A percentile compares a stretch with the other conserved stretches of the same genome.
These are phyloP conservation scores for Xylaria telfairii DNA, from an alignment of 495 filamentous ascomycete species.

Conservation along the genomic window DNA sequence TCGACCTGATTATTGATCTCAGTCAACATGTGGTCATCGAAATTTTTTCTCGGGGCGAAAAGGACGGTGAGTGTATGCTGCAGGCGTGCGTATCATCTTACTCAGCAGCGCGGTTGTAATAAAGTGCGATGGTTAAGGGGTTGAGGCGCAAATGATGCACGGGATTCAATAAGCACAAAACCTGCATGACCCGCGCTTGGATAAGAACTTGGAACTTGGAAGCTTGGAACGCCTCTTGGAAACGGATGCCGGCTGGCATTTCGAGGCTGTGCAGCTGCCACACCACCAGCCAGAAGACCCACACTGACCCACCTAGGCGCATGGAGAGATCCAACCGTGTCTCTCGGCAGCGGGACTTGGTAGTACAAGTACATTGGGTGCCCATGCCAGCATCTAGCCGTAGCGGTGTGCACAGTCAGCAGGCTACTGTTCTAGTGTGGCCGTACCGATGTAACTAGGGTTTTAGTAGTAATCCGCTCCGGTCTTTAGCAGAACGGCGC, in stretches of 20 bases:
- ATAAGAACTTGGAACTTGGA: no score
- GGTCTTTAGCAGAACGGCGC: background rate
- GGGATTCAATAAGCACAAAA: background rate
- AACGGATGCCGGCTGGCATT: conserved; percentile 20
- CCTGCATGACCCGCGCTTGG: background rate
- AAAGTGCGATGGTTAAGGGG: no score
- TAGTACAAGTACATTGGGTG: background rate
- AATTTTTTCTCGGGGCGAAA: background rate
- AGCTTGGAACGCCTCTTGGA: no score
- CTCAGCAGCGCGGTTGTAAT: conserved; percentile 5
- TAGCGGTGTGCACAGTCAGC: conserved; percentile 25
- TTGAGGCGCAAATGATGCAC: background rate
- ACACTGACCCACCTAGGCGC: background rate
- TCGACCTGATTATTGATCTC: background rate
- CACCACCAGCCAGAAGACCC: no score
- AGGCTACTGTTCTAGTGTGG: conserved; percentile 8
- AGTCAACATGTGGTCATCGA: background rate
- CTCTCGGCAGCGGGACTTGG: background rate
- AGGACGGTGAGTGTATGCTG: conserved; percentile 11
- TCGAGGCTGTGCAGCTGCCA: conserved; percentile 20
- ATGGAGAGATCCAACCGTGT: background rate
- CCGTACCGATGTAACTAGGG: background rate
- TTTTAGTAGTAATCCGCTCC: conserved; percentile 7
- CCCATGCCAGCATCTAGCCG: background rate
- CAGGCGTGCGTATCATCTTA: background rate